phyloP scores from a whole-genome alignment of 2,329 filamentous ascomycete species.

The Rhynchosporium secalis region DNA sequence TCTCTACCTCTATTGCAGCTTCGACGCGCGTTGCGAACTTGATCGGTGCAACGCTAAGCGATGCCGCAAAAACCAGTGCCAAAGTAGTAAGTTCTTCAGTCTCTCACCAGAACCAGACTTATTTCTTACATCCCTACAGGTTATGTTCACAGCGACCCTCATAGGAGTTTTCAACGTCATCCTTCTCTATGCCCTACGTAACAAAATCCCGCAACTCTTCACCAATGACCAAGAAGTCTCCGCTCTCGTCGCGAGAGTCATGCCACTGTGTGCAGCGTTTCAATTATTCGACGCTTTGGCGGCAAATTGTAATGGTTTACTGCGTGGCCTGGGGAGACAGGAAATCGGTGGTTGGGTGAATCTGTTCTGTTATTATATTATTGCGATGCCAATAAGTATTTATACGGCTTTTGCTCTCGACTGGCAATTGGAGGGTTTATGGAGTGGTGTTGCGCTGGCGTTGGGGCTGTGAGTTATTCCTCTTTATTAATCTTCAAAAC shows the following conservation, averaged over 20 bases:
- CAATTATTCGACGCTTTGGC: conserved; percentile 85
- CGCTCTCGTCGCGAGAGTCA: conserved; percentile 63
- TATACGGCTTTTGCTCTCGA: conserved; percentile 72
- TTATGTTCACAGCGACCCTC: conserved; percentile 62
- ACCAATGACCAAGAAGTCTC: conserved; percentile 73
- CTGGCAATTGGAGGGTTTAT: conserved; percentile 79
- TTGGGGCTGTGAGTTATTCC: conserved; percentile 40
- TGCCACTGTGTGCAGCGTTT: conserved; percentile 84
- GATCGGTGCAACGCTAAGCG: conserved; percentile 81
- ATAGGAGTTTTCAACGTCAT: conserved; percentile 80
- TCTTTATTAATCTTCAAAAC: not conserved
- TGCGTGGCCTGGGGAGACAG: conserved; percentile 85
- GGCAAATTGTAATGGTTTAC: conserved; percentile 77
- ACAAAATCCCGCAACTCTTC: conserved; percentile 75
- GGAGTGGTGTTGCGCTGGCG: conserved; percentile 73
- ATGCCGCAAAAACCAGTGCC: conserved; percentile 78
- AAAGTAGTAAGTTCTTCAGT: conserved; percentile 53
- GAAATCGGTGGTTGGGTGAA: conserved; percentile 89
- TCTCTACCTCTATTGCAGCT: conserved; percentile 84
- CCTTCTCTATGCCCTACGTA: conserved; percentile 66
- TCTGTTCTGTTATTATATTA: conserved; percentile 79
- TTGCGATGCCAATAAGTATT: conserved; percentile 84
- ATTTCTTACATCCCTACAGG: conserved; percentile 38
- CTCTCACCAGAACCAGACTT: not conserved
- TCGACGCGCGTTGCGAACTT: conserved; percentile 89